Evolutionary conservation across 768 basidiomycete species (phyloP).

Genomic region (Serendipita indica): DNA sequence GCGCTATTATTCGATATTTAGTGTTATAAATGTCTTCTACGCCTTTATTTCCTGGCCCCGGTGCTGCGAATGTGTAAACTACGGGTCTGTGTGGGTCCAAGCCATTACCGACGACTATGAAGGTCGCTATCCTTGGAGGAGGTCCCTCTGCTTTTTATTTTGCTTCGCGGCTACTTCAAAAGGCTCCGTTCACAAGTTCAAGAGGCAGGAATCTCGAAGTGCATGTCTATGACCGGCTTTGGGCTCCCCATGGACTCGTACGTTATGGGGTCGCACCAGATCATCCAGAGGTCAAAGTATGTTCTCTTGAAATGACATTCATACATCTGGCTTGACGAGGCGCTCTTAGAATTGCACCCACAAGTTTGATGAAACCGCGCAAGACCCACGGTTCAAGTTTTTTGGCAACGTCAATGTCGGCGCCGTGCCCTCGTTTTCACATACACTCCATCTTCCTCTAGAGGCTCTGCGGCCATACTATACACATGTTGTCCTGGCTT

Average conservation of each 20-base stretch:
- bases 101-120: too few relatives aligned
- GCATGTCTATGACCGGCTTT: conserved; percentile 83
- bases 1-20: too few relatives aligned
- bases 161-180: conserved; percentile 67
- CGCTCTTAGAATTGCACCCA: conserved; percentile 77
- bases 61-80: too few relatives aligned
- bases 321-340: conserved; percentile 7
- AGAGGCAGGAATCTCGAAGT: conserved; percentile 34
- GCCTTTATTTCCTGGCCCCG: too few relatives aligned
- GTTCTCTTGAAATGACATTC: conserved; percentile 9
- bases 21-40: too few relatives aligned
- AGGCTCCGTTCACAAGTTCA: conserved; percentile 30
- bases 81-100: too few relatives aligned
- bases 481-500: conserved; percentile 73
- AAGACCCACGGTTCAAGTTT: conserved; percentile 70
- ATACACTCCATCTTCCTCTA: conserved; percentile 45
- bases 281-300: conserved; percentile 93
- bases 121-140: conserved; percentile 82
- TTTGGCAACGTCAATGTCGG: conserved; percentile 78
- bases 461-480: conserved; percentile 52
- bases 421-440: conserved; percentile 26
- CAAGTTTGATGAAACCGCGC: conserved; percentile 74
- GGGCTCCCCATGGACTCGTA: conserved; percentile 89
- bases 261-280: conserved; percentile 96
- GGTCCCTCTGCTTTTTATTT: conserved; percentile 97